These are phyloP conservation scores for Avena insularis DNA, from an alignment of 176 grass and related monocot genomes.

Conservation along the genomic window DNA sequence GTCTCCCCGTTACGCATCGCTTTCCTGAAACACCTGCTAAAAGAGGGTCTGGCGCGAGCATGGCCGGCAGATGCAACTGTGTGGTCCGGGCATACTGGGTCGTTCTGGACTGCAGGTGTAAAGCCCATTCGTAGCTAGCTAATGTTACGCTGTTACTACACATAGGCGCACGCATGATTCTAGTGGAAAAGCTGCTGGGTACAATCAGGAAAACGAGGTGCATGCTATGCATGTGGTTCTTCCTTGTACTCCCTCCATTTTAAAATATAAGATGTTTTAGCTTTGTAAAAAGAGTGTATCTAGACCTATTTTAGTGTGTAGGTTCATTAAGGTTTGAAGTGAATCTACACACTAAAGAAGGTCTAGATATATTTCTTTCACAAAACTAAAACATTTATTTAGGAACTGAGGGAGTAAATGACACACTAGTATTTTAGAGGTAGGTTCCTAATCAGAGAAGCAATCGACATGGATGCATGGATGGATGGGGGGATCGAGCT, in stretches of 20 bases:
- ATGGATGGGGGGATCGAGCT: conserved; percentile 9
- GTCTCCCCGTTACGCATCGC: neutral
- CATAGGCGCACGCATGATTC: conserved; percentile 31
- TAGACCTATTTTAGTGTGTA: too few species aligned
- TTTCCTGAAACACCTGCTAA: conserved; percentile 49
- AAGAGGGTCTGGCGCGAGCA: conserved; percentile 20
- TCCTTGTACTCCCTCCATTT: too few species aligned
- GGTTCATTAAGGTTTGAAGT: too few species aligned
- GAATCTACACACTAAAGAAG: too few species aligned
- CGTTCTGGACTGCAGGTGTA: neutral
- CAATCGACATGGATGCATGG: neutral
- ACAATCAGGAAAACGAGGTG: conserved; percentile 44
- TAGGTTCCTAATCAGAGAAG: neutral
- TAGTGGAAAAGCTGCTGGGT: conserved; percentile 37
- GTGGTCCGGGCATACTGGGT: too few species aligned
- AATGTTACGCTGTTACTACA: conserved; percentile 28
- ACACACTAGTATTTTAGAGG: conserved; percentile 12
- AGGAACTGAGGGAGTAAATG: too few species aligned
- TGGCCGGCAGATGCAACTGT: conserved; percentile 15
- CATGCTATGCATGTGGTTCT: conserved; percentile 3
- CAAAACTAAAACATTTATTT: too few species aligned
- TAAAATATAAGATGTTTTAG: too few species aligned
- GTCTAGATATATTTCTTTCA: too few species aligned
- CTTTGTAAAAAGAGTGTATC: too few species aligned
- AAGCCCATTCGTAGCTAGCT: conserved; percentile 34